These are phyloP conservation scores for Fusarium torulosum DNA, from an alignment of 2,329 filamentous ascomycete genomes.

Conservation along the genomic window DNA sequence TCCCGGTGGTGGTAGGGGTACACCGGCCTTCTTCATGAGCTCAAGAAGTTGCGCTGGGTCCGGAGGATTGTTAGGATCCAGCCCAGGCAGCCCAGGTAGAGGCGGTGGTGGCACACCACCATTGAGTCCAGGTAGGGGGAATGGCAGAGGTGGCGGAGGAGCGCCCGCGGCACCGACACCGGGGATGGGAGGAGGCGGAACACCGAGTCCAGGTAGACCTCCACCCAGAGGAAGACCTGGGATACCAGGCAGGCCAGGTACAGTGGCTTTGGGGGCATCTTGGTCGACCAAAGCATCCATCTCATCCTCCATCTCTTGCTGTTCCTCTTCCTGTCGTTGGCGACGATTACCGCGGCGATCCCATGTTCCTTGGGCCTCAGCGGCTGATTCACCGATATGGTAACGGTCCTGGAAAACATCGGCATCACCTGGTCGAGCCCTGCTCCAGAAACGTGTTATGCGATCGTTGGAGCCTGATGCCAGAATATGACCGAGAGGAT, in stretches of 20 bases:
- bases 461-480: conserved; percentile 97
- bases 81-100: conserved; percentile 66
- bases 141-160: conserved; percentile 64
- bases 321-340: conserved; percentile 90
- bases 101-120: conserved; percentile 62
- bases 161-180: conserved; percentile 61
- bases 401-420: conserved; percentile 90
- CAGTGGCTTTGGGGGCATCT: conserved; percentile 68
- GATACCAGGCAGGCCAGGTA: conserved; percentile 63
- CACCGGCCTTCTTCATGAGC: conserved; percentile 74
- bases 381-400: conserved; percentile 93
- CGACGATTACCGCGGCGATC: conserved; percentile 82
- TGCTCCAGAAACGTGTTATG: conserved; percentile 96
- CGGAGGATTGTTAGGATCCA: conserved; percentile 71
- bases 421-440: conserved; percentile 87
- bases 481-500: conserved; percentile 93
- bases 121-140: conserved; percentile 64
- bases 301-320: conserved; percentile 93
- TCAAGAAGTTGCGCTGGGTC: conserved; percentile 72
- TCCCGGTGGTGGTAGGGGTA: conserved; percentile 69
- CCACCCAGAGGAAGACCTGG: conserved; percentile 68
- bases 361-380: conserved; percentile 95
- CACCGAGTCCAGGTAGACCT: conserved; percentile 57
- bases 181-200: conserved; percentile 61
- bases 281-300: conserved; percentile 93